Base-by-base conservation (phyloP, 768 basidiomycete species). In the Psilocybe cubensis region DNA sequence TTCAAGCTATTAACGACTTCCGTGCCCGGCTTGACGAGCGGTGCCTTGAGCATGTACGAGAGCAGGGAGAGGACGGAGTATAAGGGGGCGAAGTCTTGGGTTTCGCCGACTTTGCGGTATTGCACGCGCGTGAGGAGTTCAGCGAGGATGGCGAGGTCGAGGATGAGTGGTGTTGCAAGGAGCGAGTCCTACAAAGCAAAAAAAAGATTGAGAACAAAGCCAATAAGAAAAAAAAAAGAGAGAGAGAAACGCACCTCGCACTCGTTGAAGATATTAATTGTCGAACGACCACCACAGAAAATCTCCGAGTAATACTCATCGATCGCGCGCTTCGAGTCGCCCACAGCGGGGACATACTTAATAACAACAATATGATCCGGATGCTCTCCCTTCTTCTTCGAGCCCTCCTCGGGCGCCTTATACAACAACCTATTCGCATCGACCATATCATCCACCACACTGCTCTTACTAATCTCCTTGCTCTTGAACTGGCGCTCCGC, bases 241-340 rank as follows among this genome's bases (percentile, higher is more conserved):
- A 23, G 20, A 53, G 31, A 28, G 40, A 31, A 2, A 69, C 82
- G 11, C 62, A 88, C 89, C 81, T 96, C 94, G 81, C 96, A 98
- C 74, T 96, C 92, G 74, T 98, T 98, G 85, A 96, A 97, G 77
- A 94, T 93, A 72, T 92, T 94, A 81, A 97, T 95, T 10, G 91
- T 93, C 62, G 90, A 92, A 60, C 93, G 81, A 25, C 96, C 96
- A 64, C 96, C 96, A 69, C 96, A 96, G 79, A 96, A 89, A 68
- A 98, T 95, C 82, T 98, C 96, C 10, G 93, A 96, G 75, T 95
- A 94, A 77, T 98, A 98, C 80, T 98, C 96, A 76, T 98, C 97
- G 80, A 98, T 94, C n/a, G 96, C 97, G 55, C 94, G 84, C 86
- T 98, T 98, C 56, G 92, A 93, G 78, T 98, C 97, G 35, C 96